phyloP scores from a whole-genome alignment of 495 filamentous ascomycete genomes.

The Aspergillus ellipticus region DNA sequence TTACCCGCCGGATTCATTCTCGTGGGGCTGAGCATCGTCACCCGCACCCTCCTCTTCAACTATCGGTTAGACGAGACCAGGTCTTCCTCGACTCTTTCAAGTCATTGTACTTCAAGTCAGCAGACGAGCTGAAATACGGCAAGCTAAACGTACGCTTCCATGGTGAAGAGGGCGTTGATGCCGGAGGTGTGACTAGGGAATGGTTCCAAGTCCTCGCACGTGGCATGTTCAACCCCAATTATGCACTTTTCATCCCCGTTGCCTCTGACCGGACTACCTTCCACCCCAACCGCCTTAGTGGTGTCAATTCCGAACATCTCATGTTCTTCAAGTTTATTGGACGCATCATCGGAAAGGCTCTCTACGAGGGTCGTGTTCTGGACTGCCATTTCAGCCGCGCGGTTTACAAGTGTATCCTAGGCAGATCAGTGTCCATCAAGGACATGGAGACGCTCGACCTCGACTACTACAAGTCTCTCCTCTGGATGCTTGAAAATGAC shows the following conservation, averaged over 20 bases:
- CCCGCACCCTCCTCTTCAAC: conserved; percentile 73
- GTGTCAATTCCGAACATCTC: conserved; percentile 91
- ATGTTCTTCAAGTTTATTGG: conserved; percentile 99
- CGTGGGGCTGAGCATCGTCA: conserved; percentile 63
- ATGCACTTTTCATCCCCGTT: conserved; percentile 92
- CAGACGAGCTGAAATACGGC: conserved; percentile 95
- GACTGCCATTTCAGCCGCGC: conserved; percentile 99
- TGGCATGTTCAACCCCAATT: conserved; percentile 99
- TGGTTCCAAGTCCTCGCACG: conserved; percentile 98
- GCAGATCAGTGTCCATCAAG: conserved; percentile 92
- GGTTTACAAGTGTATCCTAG: conserved; percentile 95
- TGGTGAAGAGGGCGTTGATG: conserved; percentile 96
- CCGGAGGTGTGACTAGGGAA: conserved; percentile 95
- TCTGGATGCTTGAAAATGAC: conserved; percentile 98
- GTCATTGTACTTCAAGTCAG: conserved; percentile 89
- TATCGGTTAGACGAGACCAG: conserved; percentile 86
- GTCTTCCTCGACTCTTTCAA: conserved; percentile 99
- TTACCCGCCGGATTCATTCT: conserved; percentile 85
- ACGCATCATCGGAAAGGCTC: conserved; percentile 95
- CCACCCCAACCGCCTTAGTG: conserved; percentile 91
- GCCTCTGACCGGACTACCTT: conserved; percentile 98
- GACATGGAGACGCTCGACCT: conserved; percentile 99
- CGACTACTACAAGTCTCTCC: conserved; percentile 98
- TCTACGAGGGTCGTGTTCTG: conserved; percentile 92
- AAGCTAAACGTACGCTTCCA: conserved; percentile 98